Evolutionary conservation across 2,329 filamentous ascomycete genomes (phyloP), one percentile per base, ranked within the genome.

Genomic region (Cladophialophora exuberans): DNA sequence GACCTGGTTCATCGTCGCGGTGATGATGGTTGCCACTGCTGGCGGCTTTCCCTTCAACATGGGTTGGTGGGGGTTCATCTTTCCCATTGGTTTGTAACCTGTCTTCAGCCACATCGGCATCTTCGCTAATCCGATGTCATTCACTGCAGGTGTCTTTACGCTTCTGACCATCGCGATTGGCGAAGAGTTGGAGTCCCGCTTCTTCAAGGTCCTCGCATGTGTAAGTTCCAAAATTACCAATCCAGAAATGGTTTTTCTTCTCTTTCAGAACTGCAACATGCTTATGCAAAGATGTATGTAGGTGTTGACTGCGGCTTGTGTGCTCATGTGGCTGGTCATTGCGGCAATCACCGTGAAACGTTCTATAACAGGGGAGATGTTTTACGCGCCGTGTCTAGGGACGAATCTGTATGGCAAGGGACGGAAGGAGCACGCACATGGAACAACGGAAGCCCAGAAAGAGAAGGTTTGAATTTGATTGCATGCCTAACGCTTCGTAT

Each of bases 61-160:
- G 69, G 82, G 81, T 11, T 83, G 81, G 81, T 84, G 80, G 81
- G 79, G 78, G 2, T 83, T 83, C 56, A 81, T 77, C 0, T 84
- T 84, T 59, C 82, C 81, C 0, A 62, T 83, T 1, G 82, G 82
- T 1, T 81, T 83, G 0, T 83, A 78, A 64, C 74, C 81, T n/a
- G n/a, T n/a, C n/a, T n/a, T n/a, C n/a, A n/a, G n/a, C n/a, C n/a
- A n/a, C n/a, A n/a, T n/a, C n/a, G n/a, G n/a, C n/a, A n/a, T n/a
- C n/a, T n/a, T n/a, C n/a, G n/a, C n/a, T n/a, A n/a, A n/a, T n/a
- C n/a, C n/a, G n/a, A n/a, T n/a, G n/a, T n/a, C n/a, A n/a, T 35
- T 15, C 13, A 36, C 15, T 10, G 26, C 23, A 45, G 42, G 42
- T 20, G 42, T 45, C 7, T 45, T 45, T 23, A 45, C 42, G 9